phyloP scores from a whole-genome alignment of 805 yeast species.

The Kodamaea sagamina region DNA sequence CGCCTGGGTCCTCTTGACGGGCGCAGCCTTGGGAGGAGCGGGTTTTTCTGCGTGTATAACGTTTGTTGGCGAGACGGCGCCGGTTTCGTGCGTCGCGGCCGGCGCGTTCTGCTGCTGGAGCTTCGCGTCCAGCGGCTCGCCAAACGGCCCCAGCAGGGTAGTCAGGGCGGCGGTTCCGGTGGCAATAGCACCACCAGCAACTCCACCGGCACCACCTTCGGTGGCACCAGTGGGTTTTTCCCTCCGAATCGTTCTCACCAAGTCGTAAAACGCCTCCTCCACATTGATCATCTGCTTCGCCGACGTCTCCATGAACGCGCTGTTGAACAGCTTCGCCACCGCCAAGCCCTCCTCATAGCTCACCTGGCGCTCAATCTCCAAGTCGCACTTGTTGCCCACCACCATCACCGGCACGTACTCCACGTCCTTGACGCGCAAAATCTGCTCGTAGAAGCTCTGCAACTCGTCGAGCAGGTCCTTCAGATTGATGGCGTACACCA shows the following conservation, averaged over 20 bases:
- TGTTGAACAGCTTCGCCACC: slow-evolving; percentile 65
- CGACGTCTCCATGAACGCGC: slow-evolving; percentile 85
- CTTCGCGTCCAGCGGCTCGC: slow-evolving; percentile 1
- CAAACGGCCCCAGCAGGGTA: slow-evolving; percentile 6
- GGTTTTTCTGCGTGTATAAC: slow-evolving; percentile 12
- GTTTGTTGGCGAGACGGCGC: slow-evolving; percentile 8
- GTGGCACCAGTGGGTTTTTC: slow-evolving; percentile 12
- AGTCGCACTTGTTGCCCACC: slow-evolving; percentile 80
- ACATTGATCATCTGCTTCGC: slow-evolving; percentile 92
- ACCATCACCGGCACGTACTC: slow-evolving; percentile 73
- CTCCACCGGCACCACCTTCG: slow-evolving; percentile 6
- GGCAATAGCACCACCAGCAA: slow-evolving; percentile 9
- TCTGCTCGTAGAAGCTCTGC: slow-evolving; percentile 74
- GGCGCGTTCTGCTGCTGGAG: slow-evolving; percentile 1
- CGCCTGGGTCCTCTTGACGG: slow-evolving; percentile 9
- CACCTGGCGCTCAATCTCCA: slow-evolving; percentile 75
- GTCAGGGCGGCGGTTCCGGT: slow-evolving; percentile 9
- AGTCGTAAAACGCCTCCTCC: slow-evolving; percentile 74
- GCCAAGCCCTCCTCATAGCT: slow-evolving; percentile 60
- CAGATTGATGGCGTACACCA: slow-evolving; percentile 87
- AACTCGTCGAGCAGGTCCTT: slow-evolving; percentile 84
- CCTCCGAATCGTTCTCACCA: slow-evolving; percentile 58
- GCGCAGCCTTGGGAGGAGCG: slow-evolving; percentile 9
- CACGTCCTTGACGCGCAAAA: slow-evolving; percentile 73
- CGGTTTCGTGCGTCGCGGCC: slow-evolving; percentile 9